Base-by-base conservation (phyloP, 1,284 basidiomycete species). In the Cutaneotrichosporon mucoides region DNA sequence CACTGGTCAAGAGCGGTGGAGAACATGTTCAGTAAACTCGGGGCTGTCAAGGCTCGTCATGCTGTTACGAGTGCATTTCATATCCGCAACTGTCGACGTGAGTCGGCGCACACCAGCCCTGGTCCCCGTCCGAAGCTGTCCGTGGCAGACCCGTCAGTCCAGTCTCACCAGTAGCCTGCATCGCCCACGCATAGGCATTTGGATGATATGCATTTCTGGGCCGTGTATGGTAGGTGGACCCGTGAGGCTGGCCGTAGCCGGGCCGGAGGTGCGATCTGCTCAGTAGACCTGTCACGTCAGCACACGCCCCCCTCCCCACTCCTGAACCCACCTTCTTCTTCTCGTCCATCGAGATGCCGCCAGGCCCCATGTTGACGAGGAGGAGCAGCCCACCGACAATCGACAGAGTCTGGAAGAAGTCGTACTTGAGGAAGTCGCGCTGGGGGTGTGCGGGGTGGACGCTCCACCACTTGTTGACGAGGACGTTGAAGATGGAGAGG, bases 401-500 rank as follows among this genome's bases (percentile, higher is more conserved):
- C 35, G 92, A 94, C 41, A 93, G 82, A 36, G 91, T 94, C 79
- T 93, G 92, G 88, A 93, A 95, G 38, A 75, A 78, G 66, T 73
- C 72, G 62, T 77, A 89, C 86, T 96, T 96, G 73, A 99, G 85
- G 86, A 99, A 99, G 76, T 99, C 96, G 59, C 95, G 86, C 73
- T 93, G 90, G 61, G 94, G 95, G 79, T 99, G 95, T 51, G 86
- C 85, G 52, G 86, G 84, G 78, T 93, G 88, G n/a, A 98, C 87
- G 67, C 85, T 88, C 96, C 95, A 99, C 88, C 91, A 99, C 81
- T 97, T 97, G 84, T 99, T 99, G 79, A 92, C 91, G 71, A 95
- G 89, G 40, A 98, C 89, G 77, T 99, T 99, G 87, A 99, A 96
- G 65, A 92, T 79, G 74, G 88, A 91, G 68, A 99, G 81, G 6